Evolutionary conservation across 2,329 filamentous ascomycete genomes (phyloP).

Genomic region (Colletotrichum sublineola): DNA sequence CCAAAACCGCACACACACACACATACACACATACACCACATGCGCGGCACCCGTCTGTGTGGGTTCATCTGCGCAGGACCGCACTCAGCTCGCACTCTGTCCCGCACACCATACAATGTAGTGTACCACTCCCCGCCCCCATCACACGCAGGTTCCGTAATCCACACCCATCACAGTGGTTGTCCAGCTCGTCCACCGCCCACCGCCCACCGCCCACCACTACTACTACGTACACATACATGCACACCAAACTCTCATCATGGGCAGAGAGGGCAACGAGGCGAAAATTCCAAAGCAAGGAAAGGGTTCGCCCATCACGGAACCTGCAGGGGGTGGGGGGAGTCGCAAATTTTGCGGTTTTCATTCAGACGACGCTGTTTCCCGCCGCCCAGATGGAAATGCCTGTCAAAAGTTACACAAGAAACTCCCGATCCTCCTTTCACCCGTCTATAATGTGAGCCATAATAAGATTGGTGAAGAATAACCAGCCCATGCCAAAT

Average conservation of each 20-base stretch:
- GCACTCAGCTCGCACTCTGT: neutral
- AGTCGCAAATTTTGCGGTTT: slow-evolving; percentile 8
- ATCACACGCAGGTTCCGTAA: neutral
- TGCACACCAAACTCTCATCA: slow-evolving; percentile 27
- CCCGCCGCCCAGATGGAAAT: neutral
- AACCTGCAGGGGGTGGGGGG: neutral
- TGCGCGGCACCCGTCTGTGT: slow-evolving; percentile 10
- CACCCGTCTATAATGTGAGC: slow-evolving; percentile 27
- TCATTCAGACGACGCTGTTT: slow-evolving; percentile 3
- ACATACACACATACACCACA: neutral
- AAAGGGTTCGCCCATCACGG: neutral
- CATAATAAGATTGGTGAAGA: slow-evolving; percentile 22
- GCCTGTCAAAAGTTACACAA: slow-evolving; percentile 1
- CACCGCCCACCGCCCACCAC: neutral
- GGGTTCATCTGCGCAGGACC: slow-evolving; percentile 2
- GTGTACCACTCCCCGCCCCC: neutral
- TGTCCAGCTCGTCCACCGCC: neutral
- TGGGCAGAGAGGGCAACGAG: neutral
- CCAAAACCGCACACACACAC: neutral
- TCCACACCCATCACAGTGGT: neutral
- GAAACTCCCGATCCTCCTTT: neutral
- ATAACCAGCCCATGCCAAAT: slow-evolving; percentile 22
- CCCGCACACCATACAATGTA: neutral
- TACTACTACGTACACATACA: neutral
- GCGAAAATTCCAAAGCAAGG: slow-evolving; percentile 1